Evolutionary conservation across 1,139 yeast species (phyloP).

Genomic region (Candida gigantensis): DNA sequence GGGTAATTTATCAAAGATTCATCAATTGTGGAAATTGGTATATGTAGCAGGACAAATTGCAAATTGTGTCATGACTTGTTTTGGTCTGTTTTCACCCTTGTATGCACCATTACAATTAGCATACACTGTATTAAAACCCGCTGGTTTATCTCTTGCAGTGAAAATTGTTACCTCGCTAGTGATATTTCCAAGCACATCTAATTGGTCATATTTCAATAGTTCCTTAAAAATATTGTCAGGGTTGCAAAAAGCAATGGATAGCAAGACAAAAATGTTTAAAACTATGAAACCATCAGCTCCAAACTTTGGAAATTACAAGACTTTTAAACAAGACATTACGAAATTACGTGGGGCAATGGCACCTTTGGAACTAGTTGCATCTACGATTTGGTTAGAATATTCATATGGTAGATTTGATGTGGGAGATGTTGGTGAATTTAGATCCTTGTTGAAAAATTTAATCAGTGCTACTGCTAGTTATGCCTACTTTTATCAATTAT

Average conservation of each 20-base stretch:
- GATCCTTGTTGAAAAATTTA: conserved; percentile 26
- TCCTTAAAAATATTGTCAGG: conserved; percentile 17
- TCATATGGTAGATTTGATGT: conserved; percentile 33
- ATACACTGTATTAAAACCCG: conserved; percentile 23
- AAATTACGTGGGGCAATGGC: conserved; percentile 21
- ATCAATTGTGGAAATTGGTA: too few relatives aligned
- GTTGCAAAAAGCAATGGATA: conserved; percentile 19
- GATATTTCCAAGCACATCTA: conserved; percentile 36
- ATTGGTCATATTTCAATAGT: conserved; percentile 24
- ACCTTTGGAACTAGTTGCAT: conserved; percentile 24
- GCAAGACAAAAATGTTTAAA: conserved; percentile 26
- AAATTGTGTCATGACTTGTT: conserved; percentile 26
- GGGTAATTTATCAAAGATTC: conserved; percentile 27
- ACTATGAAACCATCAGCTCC: conserved; percentile 33
- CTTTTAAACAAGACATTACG: conserved; percentile 22
- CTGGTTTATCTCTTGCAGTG: conserved; percentile 26
- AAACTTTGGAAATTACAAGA: conserved; percentile 24
- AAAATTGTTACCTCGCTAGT: conserved; percentile 21
- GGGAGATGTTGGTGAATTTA: conserved; percentile 29
- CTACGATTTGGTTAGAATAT: conserved; percentile 24
- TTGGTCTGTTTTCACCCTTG: conserved; percentile 29
- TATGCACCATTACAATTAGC: conserved; percentile 27
- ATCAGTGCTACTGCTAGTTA: conserved; percentile 28
- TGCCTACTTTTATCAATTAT: conserved; percentile 32
- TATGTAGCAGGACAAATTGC: conserved; percentile 24